Conservation (phyloP, 108 stramenopile species). For the Mediolabrus comicus region DNA sequence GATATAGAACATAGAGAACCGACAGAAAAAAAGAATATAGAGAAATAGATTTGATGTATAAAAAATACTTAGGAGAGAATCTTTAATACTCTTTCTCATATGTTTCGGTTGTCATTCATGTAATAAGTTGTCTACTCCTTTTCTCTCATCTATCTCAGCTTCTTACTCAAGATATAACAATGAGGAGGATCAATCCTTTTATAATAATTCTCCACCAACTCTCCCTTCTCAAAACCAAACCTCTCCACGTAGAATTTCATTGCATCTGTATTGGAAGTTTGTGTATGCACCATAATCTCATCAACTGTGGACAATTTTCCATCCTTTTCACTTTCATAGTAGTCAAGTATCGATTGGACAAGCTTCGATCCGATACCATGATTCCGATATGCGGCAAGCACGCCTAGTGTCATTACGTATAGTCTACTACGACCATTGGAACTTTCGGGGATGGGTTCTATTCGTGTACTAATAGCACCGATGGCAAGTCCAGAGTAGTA, state of each 20-base stretch:
- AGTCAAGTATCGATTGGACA: constrained; percentile 78
- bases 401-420: constrained; percentile 98
- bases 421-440: constrained; percentile 49
- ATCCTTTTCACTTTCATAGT: constrained; percentile 49
- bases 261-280: constrained; percentile 92
- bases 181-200: constrained; percentile 95
- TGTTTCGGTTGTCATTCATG: neutral
- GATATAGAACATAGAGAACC: constrained; percentile 48
- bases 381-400: constrained; percentile 91
- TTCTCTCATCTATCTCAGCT: constrained; percentile 41
- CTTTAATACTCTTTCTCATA: neutral
- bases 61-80: neutral
- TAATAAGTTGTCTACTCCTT: neutral
- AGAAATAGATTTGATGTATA: neutral
- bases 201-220: constrained; percentile 94
- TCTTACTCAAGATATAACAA: constrained; percentile 92
- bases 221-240: constrained; percentile 90
- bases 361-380: constrained; percentile 88
- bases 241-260: constrained; percentile 86
- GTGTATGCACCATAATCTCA: constrained; percentile 94
- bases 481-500: constrained; percentile 88
- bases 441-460: constrained; percentile 54
- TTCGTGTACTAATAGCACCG: constrained; percentile 79
- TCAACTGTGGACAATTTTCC: constrained; percentile 47
- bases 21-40: no score